Base-by-base conservation (phyloP, 805 yeast genomes). In the Wickerhamiella domercqiae region DNA sequence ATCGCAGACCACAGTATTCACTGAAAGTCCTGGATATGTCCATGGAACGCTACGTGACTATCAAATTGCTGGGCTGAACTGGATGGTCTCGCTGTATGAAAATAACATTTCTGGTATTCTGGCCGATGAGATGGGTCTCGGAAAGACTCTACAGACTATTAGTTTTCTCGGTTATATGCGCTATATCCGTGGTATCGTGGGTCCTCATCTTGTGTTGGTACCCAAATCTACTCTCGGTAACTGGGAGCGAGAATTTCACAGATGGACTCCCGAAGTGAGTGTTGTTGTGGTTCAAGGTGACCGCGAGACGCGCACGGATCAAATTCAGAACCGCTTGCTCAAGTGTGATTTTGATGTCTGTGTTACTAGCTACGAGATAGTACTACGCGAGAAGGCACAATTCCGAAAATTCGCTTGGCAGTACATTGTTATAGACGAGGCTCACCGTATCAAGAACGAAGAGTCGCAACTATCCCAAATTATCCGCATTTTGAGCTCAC, bases 61-160 rank as follows among this genome's bases (percentile, higher is more conserved):
- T 55, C 98, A 87, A 61, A 65, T 87, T 21, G 95, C 84, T 53
- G 98, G 98, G 36, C 67, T 87, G 36, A 90, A 90, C 59, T 87
- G 98, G 98, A 66, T 87, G 52, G 77, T 87, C 15, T 74, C 93
- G 1, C 60, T 87, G 25, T 81, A 84, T 55, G 94, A 86, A 47
- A 83, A 87, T 57, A 71, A 78, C 48, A 67, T 87, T 32, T 78
- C 93, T 7, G 98, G 98, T 16, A 90, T 87, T 33, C 62, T 87
- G 35, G 98, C 98, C 9, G 98, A 87, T 60, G 98, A 87, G 56
- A 87, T 90, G 98, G 98, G 98, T 2, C 66, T 87, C 29, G 98
- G 98, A 39, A 87, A 87, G 58, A 87, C 98, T 4, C 63, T 90
- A 39, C 98, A 87, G 59, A 87, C 97, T 0, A 83, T 87, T 34